These are phyloP conservation scores for Sanghuangporus weigelae DNA, from an alignment of 1,284 basidiomycete species.

Conservation along the genomic window DNA sequence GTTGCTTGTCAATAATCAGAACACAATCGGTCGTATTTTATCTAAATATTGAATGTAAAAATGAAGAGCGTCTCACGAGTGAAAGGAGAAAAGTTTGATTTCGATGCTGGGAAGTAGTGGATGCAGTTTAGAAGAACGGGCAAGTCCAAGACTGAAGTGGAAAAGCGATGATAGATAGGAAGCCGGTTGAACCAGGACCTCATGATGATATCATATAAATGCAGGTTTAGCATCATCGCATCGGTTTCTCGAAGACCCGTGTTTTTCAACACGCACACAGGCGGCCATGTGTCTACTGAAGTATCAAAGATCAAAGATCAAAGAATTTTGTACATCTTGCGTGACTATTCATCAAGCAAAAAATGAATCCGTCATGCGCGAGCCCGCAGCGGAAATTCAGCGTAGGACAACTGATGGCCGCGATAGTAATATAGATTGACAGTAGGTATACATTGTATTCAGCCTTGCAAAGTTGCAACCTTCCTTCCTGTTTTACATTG, in stretches of 20 bases:
- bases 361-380: background rate
- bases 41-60: constrained; percentile 7
- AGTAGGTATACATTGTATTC: background rate
- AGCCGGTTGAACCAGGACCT: background rate
- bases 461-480: no score
- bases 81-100: background rate
- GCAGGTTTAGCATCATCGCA: background rate
- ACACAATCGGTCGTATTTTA: constrained; percentile 9
- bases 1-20: background rate
- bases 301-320: background rate
- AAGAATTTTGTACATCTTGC: background rate
- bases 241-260: background rate
- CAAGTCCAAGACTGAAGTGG: background rate
- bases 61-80: constrained; percentile 8
- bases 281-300: background rate
- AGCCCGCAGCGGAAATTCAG: constrained; percentile 2
- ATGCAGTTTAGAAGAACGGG: background rate
- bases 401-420: background rate
- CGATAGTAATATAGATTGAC: background rate
- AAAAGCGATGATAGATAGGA: background rate
- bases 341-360: background rate
- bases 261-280: background rate
- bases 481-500: no score
- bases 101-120: background rate
- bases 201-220: background rate